Percentiles rank a stretch among this genome's conserved stretches.
phyloP scores from a whole-genome alignment of 176 grass and related monocot species.

The Poa annua region DNA sequence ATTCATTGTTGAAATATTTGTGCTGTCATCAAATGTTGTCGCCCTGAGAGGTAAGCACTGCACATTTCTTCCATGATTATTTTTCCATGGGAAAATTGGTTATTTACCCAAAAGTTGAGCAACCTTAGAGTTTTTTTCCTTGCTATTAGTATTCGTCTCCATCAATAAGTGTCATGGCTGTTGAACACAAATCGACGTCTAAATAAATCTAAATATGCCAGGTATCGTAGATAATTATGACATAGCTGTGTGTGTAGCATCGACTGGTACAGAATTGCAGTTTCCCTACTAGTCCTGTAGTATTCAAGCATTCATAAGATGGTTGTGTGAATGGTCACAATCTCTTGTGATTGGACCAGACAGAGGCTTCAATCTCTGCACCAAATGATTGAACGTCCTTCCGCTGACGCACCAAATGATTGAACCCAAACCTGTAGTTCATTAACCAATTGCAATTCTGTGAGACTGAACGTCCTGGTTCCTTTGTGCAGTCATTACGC shows the following conservation, averaged over 20 bases:
- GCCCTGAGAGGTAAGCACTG: conserved; percentile 71
- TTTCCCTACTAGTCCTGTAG: not conserved
- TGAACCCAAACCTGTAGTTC: not conserved
- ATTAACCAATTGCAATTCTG: not conserved
- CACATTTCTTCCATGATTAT: not conserved
- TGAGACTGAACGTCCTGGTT: not conserved
- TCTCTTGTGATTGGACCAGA: conserved; percentile 14
- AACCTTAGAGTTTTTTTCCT: no score
- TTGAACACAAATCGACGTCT: not conserved
- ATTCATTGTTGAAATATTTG: conserved; percentile 75
- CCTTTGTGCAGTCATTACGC: conserved; percentile 61
- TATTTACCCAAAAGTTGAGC: no score
- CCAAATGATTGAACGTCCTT: conserved; percentile 46
- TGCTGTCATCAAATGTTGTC: conserved; percentile 88
- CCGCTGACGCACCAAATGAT: conserved; percentile 41
- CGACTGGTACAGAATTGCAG: not conserved
- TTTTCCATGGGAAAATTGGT: no score
- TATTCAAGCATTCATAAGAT: not conserved
- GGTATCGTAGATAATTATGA: not conserved
- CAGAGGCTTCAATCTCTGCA: not conserved
- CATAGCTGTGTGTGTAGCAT: not conserved
- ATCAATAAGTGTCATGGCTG: not conserved
- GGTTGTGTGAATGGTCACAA: conserved; percentile 23
- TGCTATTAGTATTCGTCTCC: conserved; percentile 14
- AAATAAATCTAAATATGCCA: not conserved